Conservation (phyloP, 2,329 filamentous ascomycete species). For the Iodosphaeria phyllophila region DNA sequence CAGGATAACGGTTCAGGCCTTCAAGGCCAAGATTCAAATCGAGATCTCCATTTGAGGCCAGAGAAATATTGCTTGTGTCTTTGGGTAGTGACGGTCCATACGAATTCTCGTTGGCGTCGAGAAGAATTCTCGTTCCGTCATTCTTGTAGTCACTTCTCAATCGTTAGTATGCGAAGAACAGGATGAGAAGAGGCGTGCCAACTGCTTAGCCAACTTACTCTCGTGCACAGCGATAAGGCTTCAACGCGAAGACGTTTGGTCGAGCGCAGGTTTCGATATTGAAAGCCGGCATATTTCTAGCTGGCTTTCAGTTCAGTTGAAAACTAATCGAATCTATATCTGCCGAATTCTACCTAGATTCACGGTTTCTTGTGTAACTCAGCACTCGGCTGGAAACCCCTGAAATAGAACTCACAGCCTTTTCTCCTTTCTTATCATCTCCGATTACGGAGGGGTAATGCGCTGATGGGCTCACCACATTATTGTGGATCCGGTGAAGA, state of each 20-base stretch:
- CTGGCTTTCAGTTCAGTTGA: conserved; percentile 1
- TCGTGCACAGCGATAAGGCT: conserved; percentile 66
- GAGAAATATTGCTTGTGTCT: conserved; percentile 27
- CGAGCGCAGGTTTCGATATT: conserved; percentile 57
- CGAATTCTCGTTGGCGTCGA: conserved; percentile 96
- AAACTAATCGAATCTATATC: too few species aligned
- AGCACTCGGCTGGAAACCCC: too few species aligned
- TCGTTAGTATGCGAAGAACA: conserved; percentile 2
- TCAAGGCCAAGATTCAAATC: conserved; percentile 65
- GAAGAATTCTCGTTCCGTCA: conserved; percentile 83
- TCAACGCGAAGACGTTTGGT: conserved; percentile 56
- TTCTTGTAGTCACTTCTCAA: conserved; percentile 86
- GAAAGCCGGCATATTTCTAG: conserved; percentile 39
- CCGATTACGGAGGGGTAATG: too few species aligned
- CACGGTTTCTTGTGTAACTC: too few species aligned
- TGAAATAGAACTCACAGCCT: too few species aligned
- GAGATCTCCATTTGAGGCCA: conserved; percentile 32
- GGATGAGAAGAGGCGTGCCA: conserved; percentile 20
- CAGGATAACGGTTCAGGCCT: conserved; percentile 83
- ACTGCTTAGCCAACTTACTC: conserved; percentile 29
- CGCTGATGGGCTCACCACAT: too few species aligned
- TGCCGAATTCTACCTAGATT: too few species aligned
- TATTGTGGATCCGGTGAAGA: too few species aligned
- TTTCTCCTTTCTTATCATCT: too few species aligned
- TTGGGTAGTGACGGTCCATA: conserved; percentile 66